These are phyloP conservation scores for Boechera stricta DNA, from an alignment of 345 rosid species.

Conservation along the genomic window DNA sequence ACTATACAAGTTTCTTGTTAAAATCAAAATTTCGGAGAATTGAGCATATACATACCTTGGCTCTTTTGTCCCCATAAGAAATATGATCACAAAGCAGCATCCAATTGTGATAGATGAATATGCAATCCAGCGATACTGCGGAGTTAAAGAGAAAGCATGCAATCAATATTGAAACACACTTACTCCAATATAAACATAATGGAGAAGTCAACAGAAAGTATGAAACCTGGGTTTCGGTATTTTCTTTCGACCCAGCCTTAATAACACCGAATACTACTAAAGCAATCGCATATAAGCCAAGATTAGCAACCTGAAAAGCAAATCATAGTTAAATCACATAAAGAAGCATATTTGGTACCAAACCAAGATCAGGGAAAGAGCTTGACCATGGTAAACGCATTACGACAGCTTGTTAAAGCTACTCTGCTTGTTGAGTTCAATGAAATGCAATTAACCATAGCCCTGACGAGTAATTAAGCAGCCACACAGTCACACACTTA, in stretches of 20 bases:
- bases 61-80: conserved; percentile 83
- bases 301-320: conserved; percentile 78
- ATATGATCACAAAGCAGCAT: conserved; percentile 79
- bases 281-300: conserved; percentile 83
- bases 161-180: conserved; percentile 6
- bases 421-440: conserved; percentile 88
- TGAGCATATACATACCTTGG: conserved; percentile 62
- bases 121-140: conserved; percentile 94
- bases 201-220: conserved; percentile 13
- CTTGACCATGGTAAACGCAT: conserved; percentile 92
- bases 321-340: conserved; percentile 18
- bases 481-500: conserved; percentile 17
- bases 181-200: neutral
- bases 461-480: conserved; percentile 53
- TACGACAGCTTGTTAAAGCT: conserved; percentile 85
- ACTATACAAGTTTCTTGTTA: neutral
- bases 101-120: conserved; percentile 79
- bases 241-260: conserved; percentile 57
- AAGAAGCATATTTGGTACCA: conserved; percentile 5
- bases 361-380: conserved; percentile 33
- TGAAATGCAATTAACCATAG: conserved; percentile 93
- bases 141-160: conserved; percentile 28
- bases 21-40: neutral
- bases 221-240: conserved; percentile 80
- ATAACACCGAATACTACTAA: conserved; percentile 60